Evolutionary conservation across 2,329 filamentous ascomycete species (phyloP).

Genomic region (Tetracladium maxilliforme): DNA sequence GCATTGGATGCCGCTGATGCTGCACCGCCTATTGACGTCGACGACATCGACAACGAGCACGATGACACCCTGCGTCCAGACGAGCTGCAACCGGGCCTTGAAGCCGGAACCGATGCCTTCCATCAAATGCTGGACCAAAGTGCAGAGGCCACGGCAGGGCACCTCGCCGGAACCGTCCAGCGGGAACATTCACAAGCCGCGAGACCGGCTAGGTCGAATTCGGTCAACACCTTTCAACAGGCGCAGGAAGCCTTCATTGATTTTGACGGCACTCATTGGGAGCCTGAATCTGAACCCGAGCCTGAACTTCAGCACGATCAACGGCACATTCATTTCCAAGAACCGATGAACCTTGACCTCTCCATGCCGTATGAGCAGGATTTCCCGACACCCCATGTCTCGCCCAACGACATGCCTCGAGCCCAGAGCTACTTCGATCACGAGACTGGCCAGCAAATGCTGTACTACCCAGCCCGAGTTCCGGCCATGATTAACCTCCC

Average conservation of each 20-base stretch:
- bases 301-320: no score
- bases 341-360: no score
- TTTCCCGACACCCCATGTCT: conserved; percentile 13
- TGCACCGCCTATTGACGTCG: no score
- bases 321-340: no score
- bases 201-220: conserved; percentile 12
- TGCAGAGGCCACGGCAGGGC: conserved; percentile 7
- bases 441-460: conserved; percentile 62
- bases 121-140: conserved; percentile 19
- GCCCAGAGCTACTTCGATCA: conserved; percentile 47
- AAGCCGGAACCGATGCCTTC: conserved; percentile 16
- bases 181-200: conserved; percentile 11
- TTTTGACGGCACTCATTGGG: conserved; percentile 67
- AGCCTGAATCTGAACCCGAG: conserved; percentile 1
- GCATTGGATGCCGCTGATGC: conserved; percentile 39
- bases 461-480: conserved; percentile 90
- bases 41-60: conserved; percentile 18
- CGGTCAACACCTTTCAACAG: conserved; percentile 47
- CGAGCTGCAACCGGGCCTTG: conserved; percentile 6
- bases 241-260: conserved; percentile 57
- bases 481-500: conserved; percentile 88
- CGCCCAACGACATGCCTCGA: no score
- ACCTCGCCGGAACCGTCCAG: conserved; percentile 5
- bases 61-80: conserved; percentile 16
- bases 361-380: no score